A percentile compares a stretch with the other conserved stretches of the same genome.
phyloP scores from a whole-genome alignment of 1,284 basidiomycete genomes.

The Stereum hirsutum region DNA sequence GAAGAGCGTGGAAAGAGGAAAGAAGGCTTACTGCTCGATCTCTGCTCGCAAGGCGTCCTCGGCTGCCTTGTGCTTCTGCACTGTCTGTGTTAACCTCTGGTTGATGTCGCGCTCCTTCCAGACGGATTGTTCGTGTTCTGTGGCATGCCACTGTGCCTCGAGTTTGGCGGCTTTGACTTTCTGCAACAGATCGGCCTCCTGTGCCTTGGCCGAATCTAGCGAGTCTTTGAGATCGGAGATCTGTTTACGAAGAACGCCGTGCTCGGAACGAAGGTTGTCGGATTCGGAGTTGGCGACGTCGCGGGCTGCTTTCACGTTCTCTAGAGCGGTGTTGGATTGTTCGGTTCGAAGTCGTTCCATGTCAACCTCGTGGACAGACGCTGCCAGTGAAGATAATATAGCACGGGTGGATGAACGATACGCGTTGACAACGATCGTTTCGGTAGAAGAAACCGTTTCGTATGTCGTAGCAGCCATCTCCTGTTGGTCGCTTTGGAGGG shows the following conservation, averaged over 20 bases:
- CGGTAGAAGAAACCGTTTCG: not conserved
- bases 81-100: conserved; percentile 35
- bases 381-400: conserved; percentile 21
- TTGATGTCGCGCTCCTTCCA: conserved; percentile 42
- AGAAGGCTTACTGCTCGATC: conserved; percentile 45
- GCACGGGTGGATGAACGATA: conserved; percentile 23
- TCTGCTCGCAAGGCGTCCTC: conserved; percentile 57
- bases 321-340: conserved; percentile 27
- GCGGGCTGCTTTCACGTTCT: conserved; percentile 26
- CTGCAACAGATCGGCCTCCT: conserved; percentile 14
- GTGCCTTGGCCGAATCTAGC: conserved; percentile 17
- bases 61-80: conserved; percentile 46
- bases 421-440: conserved; percentile 17
- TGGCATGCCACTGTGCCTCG: conserved; percentile 15
- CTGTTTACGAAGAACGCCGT: conserved; percentile 15
- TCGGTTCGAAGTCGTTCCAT: conserved; percentile 20
- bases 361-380: conserved; percentile 16
- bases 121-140: conserved; percentile 18
- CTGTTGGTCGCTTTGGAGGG: not conserved
- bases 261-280: conserved; percentile 28
- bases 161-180: conserved; percentile 17
- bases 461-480: not conserved
- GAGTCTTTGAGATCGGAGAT: conserved; percentile 20
- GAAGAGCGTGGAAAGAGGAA: conserved; percentile 2
- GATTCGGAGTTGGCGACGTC: conserved; percentile 30